Evolutionary conservation across 805 yeast genomes (phyloP), one percentile per base, ranked within the genome.

Genomic region (Teunomyces barrocoloradensis): DNA sequence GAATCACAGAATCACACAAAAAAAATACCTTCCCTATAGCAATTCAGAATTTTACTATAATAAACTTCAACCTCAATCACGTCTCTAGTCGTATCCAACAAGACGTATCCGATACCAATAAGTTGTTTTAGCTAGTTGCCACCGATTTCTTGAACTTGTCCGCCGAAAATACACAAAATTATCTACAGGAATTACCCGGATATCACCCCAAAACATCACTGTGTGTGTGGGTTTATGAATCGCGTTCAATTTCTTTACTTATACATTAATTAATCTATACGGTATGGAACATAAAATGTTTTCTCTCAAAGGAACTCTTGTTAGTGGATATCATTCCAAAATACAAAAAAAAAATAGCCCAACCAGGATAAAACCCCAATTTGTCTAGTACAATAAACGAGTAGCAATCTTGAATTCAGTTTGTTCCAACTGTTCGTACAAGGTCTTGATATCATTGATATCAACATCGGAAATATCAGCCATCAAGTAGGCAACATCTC

Each of bases 401-500:
- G 96, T 90, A 48, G 87, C 84, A 61, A 94, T 87, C 71, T 87
- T 89, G 80, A 85, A 89, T 37, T 92, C 90, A 41, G 98, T 92
- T 63, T 82, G 80, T 69, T 87, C 95, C 60, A 94, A 81, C 67
- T 87, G 86, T 63, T 87, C 87, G 68, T 91, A 85, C 55, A 94
- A 79, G 21, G 81, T 74, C 71, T 87, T 89, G 72, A 94, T 89
- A 64, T 90, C 97, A 54, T 82, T 81, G 51, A 77, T 74, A 58
- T 84, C 80, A 45, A 92, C 97, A 55, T 87, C 87, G 35, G 94
- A 80, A 61, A 94, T 89, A 72, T 94, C 99, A 34, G 98, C 97
- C 96, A 94, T 91, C 69, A 94, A 79, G 74, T 94, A 94, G 49
- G 99, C 99, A 63, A 94, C 85, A 50, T 89, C 96, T 55, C 96